A percentile compares a stretch with the other conserved stretches of the same genome.
Evolutionary conservation across 2,329 filamentous ascomycete species (phyloP).

Genomic region (Penicillium rolfsii): DNA sequence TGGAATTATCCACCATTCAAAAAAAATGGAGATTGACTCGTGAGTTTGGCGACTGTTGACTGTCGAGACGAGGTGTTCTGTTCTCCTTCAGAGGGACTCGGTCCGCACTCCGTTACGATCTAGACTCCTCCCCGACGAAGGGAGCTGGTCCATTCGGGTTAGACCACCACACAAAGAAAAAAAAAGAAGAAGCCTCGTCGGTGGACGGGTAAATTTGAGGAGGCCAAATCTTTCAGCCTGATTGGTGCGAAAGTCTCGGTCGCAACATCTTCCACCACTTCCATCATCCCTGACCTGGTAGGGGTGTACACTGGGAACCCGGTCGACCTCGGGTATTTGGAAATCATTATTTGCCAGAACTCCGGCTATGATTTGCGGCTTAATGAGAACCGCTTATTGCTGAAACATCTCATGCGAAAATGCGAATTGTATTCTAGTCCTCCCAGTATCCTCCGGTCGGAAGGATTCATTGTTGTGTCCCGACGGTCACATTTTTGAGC

Average conservation of each 20-base stretch:
- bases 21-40: not conserved
- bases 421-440: not conserved
- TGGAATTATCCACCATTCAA: not conserved
- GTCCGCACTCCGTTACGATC: slow-evolving; percentile 1
- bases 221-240: not conserved
- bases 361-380: not conserved
- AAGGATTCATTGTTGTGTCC: not conserved
- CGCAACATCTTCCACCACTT: slow-evolving; percentile 1
- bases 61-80: not conserved
- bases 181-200: not conserved
- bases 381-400: not conserved
- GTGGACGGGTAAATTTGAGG: slow-evolving; percentile 2
- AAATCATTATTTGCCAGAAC: not conserved
- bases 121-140: not conserved
- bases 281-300: slow-evolving; percentile 4
- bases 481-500: not conserved
- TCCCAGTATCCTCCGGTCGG: not conserved
- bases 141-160: not conserved
- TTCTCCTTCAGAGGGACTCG: not conserved
- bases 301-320: not conserved
- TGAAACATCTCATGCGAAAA: no score
- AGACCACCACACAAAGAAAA: slow-evolving; percentile 4
- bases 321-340: slow-evolving; percentile 1
- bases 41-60: not conserved
- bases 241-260: slow-evolving; percentile 20